Evolutionary conservation across 768 basidiomycete species (phyloP).

Genomic region (Naganishia kalamii): DNA sequence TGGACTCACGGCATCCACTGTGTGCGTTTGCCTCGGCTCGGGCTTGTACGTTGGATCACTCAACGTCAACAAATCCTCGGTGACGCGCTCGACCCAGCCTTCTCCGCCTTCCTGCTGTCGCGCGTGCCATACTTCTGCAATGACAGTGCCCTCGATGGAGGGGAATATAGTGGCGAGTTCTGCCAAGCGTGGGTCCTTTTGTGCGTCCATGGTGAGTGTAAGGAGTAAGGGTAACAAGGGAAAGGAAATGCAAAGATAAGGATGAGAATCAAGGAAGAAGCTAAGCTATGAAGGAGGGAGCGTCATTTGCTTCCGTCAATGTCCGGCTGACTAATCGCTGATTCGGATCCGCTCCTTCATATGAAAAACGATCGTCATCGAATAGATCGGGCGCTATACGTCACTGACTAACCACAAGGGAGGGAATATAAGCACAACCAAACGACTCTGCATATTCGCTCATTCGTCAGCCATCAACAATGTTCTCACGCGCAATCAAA

Average conservation of each 20-base stretch:
- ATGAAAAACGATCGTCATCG: too few relatives aligned
- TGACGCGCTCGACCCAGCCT: conserved; percentile 36
- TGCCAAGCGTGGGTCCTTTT: conserved; percentile 4
- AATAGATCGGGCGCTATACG: too few relatives aligned
- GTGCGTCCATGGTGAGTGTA: background rate
- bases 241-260: too few relatives aligned
- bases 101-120: conserved; percentile 5
- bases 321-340: too few relatives aligned
- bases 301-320: too few relatives aligned
- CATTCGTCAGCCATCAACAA: background rate
- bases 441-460: background rate
- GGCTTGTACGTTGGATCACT: conserved; percentile 43
- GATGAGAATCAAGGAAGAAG: too few relatives aligned
- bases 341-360: too few relatives aligned
- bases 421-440: too few relatives aligned
- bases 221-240: too few relatives aligned
- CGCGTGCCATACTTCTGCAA: conserved; percentile 43
- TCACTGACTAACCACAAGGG: too few relatives aligned
- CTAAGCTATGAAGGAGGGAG: too few relatives aligned
- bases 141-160: conserved; percentile 38
- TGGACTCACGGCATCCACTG: background rate
- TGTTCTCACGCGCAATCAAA: conserved; percentile 10
- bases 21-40: background rate
- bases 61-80: conserved; percentile 44
- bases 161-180: conserved; percentile 41